These are phyloP conservation scores for Boletus tomentosulus DNA, from an alignment of 768 basidiomycete genomes.

Conservation along the genomic window DNA sequence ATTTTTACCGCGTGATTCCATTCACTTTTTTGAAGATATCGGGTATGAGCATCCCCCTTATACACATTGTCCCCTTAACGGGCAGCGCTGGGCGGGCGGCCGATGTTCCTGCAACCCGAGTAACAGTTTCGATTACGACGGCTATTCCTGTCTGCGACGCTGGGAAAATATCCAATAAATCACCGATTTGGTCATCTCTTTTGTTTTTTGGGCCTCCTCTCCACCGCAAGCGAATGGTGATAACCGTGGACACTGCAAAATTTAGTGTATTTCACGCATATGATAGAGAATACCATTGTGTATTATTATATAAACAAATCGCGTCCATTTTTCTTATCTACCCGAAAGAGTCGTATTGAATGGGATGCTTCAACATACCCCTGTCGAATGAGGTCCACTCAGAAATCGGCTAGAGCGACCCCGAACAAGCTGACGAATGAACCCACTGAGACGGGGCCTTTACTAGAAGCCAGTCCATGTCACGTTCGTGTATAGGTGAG, in stretches of 20 bases:
- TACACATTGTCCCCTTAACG: slow-evolving; percentile 22
- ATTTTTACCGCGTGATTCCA: slow-evolving; percentile 81
- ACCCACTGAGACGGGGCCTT: too few species aligned
- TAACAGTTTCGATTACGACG: slow-evolving; percentile 25
- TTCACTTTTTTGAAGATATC: slow-evolving; percentile 95
- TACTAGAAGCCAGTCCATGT: too few species aligned
- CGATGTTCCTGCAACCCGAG: slow-evolving; percentile 25
- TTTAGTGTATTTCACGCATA: background rate
- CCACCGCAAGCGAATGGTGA: background rate
- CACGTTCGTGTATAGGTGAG: too few species aligned
- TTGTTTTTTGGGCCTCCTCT: background rate
- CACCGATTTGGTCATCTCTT: background rate
- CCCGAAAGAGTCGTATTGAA: too few species aligned
- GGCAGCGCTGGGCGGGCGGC: slow-evolving; percentile 16
- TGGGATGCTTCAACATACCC: too few species aligned
- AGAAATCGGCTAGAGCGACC: too few species aligned
- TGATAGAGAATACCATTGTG: background rate
- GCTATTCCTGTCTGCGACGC: slow-evolving; percentile 25
- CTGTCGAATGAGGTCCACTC: too few species aligned
- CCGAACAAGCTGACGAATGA: too few species aligned
- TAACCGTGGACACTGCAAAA: background rate
- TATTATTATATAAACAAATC: background rate
- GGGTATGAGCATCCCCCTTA: slow-evolving; percentile 37
- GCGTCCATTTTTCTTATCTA: background rate
- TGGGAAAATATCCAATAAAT: slow-evolving; percentile 16